phyloP scores from a whole-genome alignment of 208 protist genomes.

The Trichomonas vaginalis region DNA sequence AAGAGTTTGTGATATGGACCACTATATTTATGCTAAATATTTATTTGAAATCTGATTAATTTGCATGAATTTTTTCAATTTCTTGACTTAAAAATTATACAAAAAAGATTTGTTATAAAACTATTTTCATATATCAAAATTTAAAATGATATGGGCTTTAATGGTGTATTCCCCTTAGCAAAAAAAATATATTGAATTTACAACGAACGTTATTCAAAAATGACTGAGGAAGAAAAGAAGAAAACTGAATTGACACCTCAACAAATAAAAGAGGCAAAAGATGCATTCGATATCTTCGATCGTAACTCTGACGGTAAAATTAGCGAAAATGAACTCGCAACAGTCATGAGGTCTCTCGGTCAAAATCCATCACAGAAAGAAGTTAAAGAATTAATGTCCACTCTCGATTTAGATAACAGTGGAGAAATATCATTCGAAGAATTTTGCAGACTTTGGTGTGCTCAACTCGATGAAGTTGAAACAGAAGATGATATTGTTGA shows the following conservation, averaged over 20 bases:
- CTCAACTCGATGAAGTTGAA: slow-evolving; percentile 45
- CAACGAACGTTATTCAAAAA: background rate
- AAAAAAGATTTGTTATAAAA: no score
- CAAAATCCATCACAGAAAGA: slow-evolving; percentile 69
- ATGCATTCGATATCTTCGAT: slow-evolving; percentile 98
- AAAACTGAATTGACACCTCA: slow-evolving; percentile 37
- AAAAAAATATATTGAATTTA: background rate
- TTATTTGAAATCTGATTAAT: no score
- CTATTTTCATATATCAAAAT: no score
- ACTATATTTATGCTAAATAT: no score
- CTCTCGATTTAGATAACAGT: slow-evolving; percentile 84
- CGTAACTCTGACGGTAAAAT: slow-evolving; percentile 84
- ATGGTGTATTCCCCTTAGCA: no score
- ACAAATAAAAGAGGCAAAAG: slow-evolving; percentile 87
- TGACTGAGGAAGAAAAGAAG: background rate
- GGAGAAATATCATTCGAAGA: slow-evolving; percentile 92
- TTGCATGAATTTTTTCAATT: no score
- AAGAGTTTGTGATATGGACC: no score
- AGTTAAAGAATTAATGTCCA: slow-evolving; percentile 76
- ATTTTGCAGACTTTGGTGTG: slow-evolving; percentile 43
- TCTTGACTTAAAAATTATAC: no score
- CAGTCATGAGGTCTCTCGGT: slow-evolving; percentile 85
- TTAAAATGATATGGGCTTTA: no score
- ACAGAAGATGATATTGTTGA: slow-evolving; percentile 52
- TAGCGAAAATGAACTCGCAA: slow-evolving; percentile 82